phyloP scores from a whole-genome alignment of 2,329 filamentous ascomycete species.

The Cercospora sojina region DNA sequence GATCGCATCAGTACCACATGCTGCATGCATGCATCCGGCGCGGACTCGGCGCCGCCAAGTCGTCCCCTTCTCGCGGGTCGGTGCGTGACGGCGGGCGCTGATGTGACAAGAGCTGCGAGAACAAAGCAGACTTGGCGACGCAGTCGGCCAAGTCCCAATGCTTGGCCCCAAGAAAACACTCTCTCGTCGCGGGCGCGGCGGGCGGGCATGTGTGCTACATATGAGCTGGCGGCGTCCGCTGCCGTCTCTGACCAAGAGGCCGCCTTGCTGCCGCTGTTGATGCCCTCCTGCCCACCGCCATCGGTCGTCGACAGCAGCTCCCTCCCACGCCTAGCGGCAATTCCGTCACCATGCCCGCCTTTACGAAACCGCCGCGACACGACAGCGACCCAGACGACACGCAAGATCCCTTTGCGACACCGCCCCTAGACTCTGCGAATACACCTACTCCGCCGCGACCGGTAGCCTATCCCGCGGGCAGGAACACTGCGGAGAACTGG shows the following conservation, averaged over 20 bases:
- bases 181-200: background rate
- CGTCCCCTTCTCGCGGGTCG: background rate
- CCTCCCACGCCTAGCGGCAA: background rate
- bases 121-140: background rate
- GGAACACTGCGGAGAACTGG: background rate
- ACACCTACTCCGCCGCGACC: conserved; percentile 23
- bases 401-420: background rate
- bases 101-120: background rate
- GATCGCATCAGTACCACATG: background rate
- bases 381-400: background rate
- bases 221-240: conserved; percentile 1
- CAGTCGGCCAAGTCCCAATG: background rate
- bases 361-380: background rate
- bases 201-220: background rate
- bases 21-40: background rate
- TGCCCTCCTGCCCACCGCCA: background rate
- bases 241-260: background rate
- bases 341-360: background rate
- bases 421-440: background rate
- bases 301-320: background rate
- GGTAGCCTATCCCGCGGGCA: conserved; percentile 18
- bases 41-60: background rate
- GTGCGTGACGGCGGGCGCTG: background rate
- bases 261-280: background rate
- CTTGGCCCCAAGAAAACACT: background rate